Base-by-base conservation (phyloP, 192 early-diverging fungal genomes). In the Coemansia sp. region DNA sequence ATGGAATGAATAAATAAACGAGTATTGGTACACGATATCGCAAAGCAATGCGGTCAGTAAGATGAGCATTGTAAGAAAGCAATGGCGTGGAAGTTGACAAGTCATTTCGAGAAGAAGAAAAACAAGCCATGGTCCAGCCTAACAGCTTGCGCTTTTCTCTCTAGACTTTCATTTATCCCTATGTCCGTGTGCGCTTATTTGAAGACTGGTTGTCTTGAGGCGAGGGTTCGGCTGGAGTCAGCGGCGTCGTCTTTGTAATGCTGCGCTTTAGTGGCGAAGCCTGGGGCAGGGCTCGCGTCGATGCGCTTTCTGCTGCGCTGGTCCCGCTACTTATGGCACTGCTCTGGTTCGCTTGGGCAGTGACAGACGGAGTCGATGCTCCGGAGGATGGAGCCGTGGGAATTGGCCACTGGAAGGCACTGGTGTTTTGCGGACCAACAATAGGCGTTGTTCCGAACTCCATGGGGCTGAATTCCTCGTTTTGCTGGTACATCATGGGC, bases 361-460 rank as follows among this genome's bases (percentile, higher is more conserved):
- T 24, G 43, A 44, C 4, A 14, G 51, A 51, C 35, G 71, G 66
- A 0, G 44, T 51, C 5, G 56, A 18, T 16, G 67, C 34, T 41
- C 55, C 61, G 2, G 59, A 60, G 62, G 66, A 30, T 18, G 59
- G 36, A 30, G 45, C 10, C 7, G 49, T n/a, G 1, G 84, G 69
- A 63, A 82, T 26, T 10, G 92, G 92, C 92, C 92, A 93, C 66
- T 88, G 78, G 71, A 93, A 93, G 11, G 88, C 85, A 14, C 88
- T 85, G 5, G 77, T 60, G 51, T 62, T 51, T 33, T 78, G 77
- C n/a, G 86, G 85, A 21, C 86, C 88, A 21, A 87, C 87, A 7
- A 88, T 90, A 0, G 92, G 91, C 11, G 91, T 93, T 21, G 87
- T 80, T 26, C 86, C 86, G 80, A 92, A 92, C 36, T 89, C 90